Conservation (phyloP, 768 basidiomycete genomes). For the Hypsizygus marmoreus region DNA sequence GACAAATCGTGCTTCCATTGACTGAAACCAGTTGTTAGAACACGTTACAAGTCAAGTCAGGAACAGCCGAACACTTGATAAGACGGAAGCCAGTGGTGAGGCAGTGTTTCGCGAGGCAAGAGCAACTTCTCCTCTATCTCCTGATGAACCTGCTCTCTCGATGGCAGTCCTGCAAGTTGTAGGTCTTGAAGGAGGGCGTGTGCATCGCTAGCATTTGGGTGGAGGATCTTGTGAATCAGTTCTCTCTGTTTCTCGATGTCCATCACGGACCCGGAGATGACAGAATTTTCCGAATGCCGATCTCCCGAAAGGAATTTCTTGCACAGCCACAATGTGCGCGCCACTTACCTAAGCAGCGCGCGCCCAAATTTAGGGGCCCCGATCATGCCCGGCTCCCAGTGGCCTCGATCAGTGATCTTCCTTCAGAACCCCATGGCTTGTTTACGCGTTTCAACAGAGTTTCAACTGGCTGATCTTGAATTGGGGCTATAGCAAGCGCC, state of each 20-base stretch:
- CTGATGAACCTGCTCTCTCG: slow-evolving; percentile 57
- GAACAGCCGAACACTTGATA: slow-evolving; percentile 78
- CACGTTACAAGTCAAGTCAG: slow-evolving; percentile 9
- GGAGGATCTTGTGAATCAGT: slow-evolving; percentile 49
- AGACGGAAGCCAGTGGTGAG: slow-evolving; percentile 69
- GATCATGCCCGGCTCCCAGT: not conserved
- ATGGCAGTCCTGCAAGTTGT: slow-evolving; percentile 57
- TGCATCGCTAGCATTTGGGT: slow-evolving; percentile 43
- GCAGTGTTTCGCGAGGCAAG: slow-evolving; percentile 65
- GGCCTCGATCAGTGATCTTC: slow-evolving; percentile 1
- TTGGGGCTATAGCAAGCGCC: not conserved
- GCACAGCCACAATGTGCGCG: slow-evolving; percentile 20
- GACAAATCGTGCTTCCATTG: slow-evolving; percentile 70
- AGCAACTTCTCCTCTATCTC: slow-evolving; percentile 79
- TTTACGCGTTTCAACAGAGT: slow-evolving; percentile 10
- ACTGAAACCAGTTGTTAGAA: slow-evolving; percentile 38
- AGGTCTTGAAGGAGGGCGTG: slow-evolving; percentile 52
- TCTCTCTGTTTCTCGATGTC: slow-evolving; percentile 30
- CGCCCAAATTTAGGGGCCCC: too few species aligned
- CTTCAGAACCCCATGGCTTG: slow-evolving; percentile 3
- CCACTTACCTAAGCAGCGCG: too few species aligned
- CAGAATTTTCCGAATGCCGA: too few species aligned
- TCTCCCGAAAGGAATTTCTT: too few species aligned
- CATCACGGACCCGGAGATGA: slow-evolving; percentile 25
- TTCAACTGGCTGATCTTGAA: not conserved